Base-by-base conservation (phyloP, 2,329 filamentous ascomycete genomes). In the Xylaria sp. region DNA sequence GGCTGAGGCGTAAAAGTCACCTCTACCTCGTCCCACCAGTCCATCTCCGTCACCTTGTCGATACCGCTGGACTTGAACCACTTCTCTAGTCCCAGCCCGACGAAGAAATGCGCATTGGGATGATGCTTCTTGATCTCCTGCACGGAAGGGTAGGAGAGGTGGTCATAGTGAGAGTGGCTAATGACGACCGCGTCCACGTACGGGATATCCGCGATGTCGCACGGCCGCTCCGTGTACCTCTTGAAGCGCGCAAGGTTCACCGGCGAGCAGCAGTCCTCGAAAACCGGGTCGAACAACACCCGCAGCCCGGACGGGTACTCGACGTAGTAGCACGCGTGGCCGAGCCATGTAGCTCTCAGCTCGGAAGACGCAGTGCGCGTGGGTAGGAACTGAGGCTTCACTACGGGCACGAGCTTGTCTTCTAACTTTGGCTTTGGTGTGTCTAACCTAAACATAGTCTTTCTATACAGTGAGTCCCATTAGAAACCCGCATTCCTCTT, bases 251-350 rank as follows among this genome's bases (percentile, higher is more conserved):
- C 76, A 72, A 89, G 89, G 43, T 84, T 85, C 72, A 95, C 84
- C 0, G 95, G 95, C 34, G 91, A 90, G 81, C 95, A 97, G 74
- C 93, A 89, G 70, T 93, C 89, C 78, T 95, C 93, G 72, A 97
- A 97, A 39, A 97, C 94, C 1, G 95, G 95, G 76, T 97, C 95
- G 78, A 97, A 97, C 3, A 98, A 87, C 3, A 97, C 93, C 63
- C 95, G 90, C 61, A 98, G 84, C 0, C 95, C 95, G 15, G 87
- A 86, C 1, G 94, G 93, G 75, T 94, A 97, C 79, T 97, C 95
- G 73, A 97, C 89, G 76, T 93, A 94, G 82, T 94, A 97, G 82
- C 94, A 97, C 3, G 95, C 94, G 79, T 98, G 95, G 41, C 95
- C 95, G 2, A 98, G 89, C 95, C 95, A 97, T 46, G 95, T 98